A percentile compares a stretch with the other conserved stretches of the same genome.
These are phyloP conservation scores for Collybiopsis confluens DNA, from an alignment of 768 basidiomycete genomes.

Conservation along the genomic window DNA sequence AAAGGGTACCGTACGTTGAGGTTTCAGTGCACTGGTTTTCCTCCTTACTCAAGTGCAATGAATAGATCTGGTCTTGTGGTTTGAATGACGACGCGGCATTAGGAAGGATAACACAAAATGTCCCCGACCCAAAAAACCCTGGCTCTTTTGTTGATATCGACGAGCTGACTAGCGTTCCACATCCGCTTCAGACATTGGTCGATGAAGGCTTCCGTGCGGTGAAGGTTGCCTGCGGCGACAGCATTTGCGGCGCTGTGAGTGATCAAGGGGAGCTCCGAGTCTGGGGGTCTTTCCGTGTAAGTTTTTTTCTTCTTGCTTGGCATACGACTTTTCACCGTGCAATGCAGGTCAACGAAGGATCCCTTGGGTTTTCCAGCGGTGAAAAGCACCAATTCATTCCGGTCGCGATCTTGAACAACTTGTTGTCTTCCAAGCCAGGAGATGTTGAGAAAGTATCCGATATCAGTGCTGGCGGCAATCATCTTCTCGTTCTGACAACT, in stretches of 20 bases:
- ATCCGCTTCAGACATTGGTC: conserved; percentile 63
- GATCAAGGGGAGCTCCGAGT: conserved; percentile 76
- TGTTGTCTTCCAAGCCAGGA: conserved; percentile 56
- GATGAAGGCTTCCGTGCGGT: conserved; percentile 85
- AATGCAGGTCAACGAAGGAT: conserved; percentile 66
- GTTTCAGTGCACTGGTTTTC: neutral
- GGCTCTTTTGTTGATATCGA: conserved; percentile 53
- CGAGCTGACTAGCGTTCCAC: conserved; percentile 52
- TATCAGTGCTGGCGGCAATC: conserved; percentile 82
- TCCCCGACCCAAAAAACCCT: conserved; percentile 59
- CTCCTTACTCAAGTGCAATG: neutral
- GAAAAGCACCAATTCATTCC: conserved; percentile 66
- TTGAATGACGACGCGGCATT: conserved; percentile 88
- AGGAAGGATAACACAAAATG: conserved; percentile 54
- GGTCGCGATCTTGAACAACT: conserved; percentile 42
- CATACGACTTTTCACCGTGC: conserved; percentile 7
- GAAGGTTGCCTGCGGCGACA: conserved; percentile 80
- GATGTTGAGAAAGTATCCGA: conserved; percentile 69
- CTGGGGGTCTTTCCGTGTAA: conserved; percentile 88
- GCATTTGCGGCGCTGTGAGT: conserved; percentile 81
- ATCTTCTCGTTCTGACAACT: conserved; percentile 83
- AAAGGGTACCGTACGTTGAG: conserved; percentile 72
- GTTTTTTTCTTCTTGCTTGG: conserved; percentile 19
- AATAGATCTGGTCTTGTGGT: conserved; percentile 79
- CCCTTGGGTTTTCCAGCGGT: conserved; percentile 77